Percentiles rank a stretch among this genome's conserved stretches.
Conservation (phyloP, 441 rosid species). For the Aleurites moluccanus region DNA sequence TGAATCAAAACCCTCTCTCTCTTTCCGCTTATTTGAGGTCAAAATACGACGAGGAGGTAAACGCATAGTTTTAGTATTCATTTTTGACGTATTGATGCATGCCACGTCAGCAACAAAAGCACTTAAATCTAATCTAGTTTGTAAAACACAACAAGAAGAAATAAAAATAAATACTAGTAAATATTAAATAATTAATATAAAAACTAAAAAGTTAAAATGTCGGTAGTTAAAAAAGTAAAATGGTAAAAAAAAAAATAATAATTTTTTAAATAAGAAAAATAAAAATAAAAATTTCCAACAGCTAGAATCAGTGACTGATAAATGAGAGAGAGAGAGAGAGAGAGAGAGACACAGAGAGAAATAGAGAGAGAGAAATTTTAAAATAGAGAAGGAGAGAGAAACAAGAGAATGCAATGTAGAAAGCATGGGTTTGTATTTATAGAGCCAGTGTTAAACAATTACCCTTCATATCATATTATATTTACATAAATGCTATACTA, state of each 20-base stretch:
- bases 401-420: background rate
- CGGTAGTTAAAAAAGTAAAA: too few species aligned
- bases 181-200: background rate
- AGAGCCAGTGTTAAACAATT: conserved; percentile 20
- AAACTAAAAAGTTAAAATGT: background rate
- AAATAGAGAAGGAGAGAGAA: background rate
- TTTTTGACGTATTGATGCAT: conserved; percentile 39
- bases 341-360: too few species aligned
- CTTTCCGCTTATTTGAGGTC: conserved; percentile 65
- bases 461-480: background rate
- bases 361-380: background rate
- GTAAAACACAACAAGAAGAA: background rate
- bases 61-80: conserved; percentile 93
- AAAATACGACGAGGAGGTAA: conserved; percentile 79
- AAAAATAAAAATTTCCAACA: too few species aligned
- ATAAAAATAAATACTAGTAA: background rate
- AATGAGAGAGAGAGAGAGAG: background rate
- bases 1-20: conserved; percentile 45
- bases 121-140: background rate
- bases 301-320: conserved; percentile 8
- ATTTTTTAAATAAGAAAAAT: too few species aligned
- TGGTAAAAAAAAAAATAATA: background rate
- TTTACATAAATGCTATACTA: conserved; percentile 19
- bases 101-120: conserved; percentile 63
- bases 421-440: conserved; percentile 35